Conservation (phyloP, 225 moss, liverwort and hornwort genomes). For the Polytrichum commune region DNA sequence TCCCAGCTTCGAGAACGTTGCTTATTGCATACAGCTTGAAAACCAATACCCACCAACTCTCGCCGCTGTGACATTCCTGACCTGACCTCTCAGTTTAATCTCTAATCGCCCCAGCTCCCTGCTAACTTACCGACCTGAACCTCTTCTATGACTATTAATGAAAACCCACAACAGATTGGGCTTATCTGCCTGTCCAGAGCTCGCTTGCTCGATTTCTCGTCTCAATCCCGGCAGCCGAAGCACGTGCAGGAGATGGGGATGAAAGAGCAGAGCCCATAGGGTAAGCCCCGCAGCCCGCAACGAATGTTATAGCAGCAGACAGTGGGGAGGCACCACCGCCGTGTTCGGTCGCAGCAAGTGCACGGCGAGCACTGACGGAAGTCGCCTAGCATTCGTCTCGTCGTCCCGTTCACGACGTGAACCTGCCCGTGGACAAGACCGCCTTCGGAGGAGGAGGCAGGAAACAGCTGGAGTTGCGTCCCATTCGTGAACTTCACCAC, state of each 20-base stretch:
- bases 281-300: constrained; percentile 38
- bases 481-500: constrained; percentile 32
- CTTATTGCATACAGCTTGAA: constrained; percentile 25
- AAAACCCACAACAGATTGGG: too few relatives aligned
- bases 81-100: too few relatives aligned
- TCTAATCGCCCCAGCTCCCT: too few relatives aligned
- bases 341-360: constrained; percentile 44
- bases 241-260: constrained; percentile 50
- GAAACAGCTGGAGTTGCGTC: constrained; percentile 35
- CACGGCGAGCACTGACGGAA: constrained; percentile 44
- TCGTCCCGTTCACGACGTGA: constrained; percentile 11
- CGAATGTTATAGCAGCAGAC: constrained; percentile 51
- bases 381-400: constrained; percentile 26
- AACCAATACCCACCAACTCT: constrained; percentile 11
- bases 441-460: constrained; percentile 13
- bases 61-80: too few relatives aligned
- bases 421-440: constrained; percentile 11
- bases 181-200: too few relatives aligned
- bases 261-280: constrained; percentile 46
- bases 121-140: too few relatives aligned
- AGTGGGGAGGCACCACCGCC: constrained; percentile 44
- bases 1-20: constrained; percentile 35
- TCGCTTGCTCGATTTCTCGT: too few relatives aligned
- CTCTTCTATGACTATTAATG: too few relatives aligned
- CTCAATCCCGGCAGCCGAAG: constrained; percentile 34